A percentile compares a stretch with the other conserved stretches of the same genome.
Evolutionary conservation across 1,284 basidiomycete genomes (phyloP).

Genomic region (Laetiporus sulphureus): DNA sequence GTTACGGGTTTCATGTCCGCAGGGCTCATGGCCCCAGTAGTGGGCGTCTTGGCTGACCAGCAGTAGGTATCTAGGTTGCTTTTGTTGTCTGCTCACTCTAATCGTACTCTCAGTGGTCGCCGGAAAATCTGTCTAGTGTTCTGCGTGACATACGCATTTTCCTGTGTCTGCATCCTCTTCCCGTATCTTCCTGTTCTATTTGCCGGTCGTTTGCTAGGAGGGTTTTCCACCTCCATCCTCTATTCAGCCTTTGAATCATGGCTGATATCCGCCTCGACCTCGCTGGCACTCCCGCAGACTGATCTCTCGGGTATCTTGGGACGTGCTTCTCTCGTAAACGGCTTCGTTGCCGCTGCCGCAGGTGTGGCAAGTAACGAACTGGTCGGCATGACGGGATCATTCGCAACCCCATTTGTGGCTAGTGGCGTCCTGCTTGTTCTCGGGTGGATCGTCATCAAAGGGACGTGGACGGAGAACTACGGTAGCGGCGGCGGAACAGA

Average conservation of each 20-base stretch:
- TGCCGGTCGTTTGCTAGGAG: slow-evolving; percentile 56
- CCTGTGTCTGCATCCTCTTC: slow-evolving; percentile 53
- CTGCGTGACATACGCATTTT: slow-evolving; percentile 54
- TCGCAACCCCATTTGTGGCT: slow-evolving; percentile 58
- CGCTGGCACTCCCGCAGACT: slow-evolving; percentile 41
- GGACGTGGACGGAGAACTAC: slow-evolving; percentile 63
- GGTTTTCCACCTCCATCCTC: slow-evolving; percentile 66
- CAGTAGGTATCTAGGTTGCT: slow-evolving; percentile 45
- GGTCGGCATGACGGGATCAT: slow-evolving; percentile 40
- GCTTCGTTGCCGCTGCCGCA: slow-evolving; percentile 59
- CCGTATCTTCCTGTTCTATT: slow-evolving; percentile 52
- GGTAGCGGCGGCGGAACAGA: slow-evolving; percentile 37
- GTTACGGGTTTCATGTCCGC: slow-evolving; percentile 70
- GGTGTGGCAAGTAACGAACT: slow-evolving; percentile 61
- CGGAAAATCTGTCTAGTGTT: slow-evolving; percentile 59
- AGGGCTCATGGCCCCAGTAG: slow-evolving; percentile 57
- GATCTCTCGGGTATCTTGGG: slow-evolving; percentile 68
- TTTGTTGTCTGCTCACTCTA: neutral
- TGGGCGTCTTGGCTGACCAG: slow-evolving; percentile 73
- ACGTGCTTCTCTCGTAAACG: slow-evolving; percentile 64
- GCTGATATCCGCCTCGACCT: slow-evolving; percentile 56
- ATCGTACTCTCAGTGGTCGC: slow-evolving; percentile 42
- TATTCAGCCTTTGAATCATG: slow-evolving; percentile 73
- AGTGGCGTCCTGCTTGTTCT: slow-evolving; percentile 50
- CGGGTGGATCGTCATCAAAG: slow-evolving; percentile 49